Evolutionary conservation across 352 stramenopile species (phyloP), one percentile per base, ranked within the genome.

Genomic region (Globisporangium camurandrum): DNA sequence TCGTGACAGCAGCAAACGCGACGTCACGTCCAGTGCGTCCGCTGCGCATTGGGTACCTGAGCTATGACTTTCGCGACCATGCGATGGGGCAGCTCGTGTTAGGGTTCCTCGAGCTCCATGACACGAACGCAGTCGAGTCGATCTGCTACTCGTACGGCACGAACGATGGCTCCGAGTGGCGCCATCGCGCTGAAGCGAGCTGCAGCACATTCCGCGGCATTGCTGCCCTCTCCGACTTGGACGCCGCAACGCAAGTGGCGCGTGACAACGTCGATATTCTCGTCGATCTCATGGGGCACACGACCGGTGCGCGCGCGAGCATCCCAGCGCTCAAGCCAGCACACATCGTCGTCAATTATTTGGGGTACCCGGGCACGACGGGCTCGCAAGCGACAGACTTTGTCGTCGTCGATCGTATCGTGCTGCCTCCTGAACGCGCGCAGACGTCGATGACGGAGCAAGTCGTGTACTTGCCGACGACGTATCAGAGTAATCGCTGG

Each of bases 231-330:
- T 73, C 75, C 0, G 75, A 92, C 34, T 53, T 94, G 3, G 57
- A 73, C 1, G 68, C 71, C 11, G 75, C 83, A 1, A 59, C 66
- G 38, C 59, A 54, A 4, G 87, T 96, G 31, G 67, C 58, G 2
- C 17, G 45, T 3, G 77, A 91, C 34, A 44, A 60, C 6, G 65
- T 97, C 6, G 70, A 97, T 41, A 65, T 98, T 24, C 39, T 96
- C 9, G 62, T 97, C 4, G 90, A 98, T 42, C 75, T 97, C 45
- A 97, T 97, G 85, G 83, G 65, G 3, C 85, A 96, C 54, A 98
- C 91, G 4, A 85, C 84, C 22, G 87, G 88, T 4, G 75, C 78
- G 4, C 67, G 90, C 34, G 40, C 80, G 39, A 67, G 69, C 10
- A 86, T 95, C 33, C 44, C 59, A 14, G 69, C 83, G 4, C 57